These are phyloP conservation scores for Xylaria digitata DNA, from an alignment of 2,329 filamentous ascomycete genomes.

Conservation along the genomic window DNA sequence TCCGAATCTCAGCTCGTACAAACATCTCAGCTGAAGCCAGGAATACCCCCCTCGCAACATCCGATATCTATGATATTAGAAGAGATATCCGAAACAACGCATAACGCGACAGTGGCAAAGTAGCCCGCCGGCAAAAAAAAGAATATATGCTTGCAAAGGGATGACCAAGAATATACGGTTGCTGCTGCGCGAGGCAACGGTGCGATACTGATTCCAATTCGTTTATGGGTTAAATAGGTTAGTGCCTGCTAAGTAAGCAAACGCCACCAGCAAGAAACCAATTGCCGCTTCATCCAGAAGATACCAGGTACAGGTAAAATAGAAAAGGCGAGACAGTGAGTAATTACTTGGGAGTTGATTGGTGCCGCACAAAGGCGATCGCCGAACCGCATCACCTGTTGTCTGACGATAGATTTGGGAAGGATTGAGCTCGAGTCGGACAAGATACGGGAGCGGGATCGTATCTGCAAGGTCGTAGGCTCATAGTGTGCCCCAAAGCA, in stretches of 20 bases:
- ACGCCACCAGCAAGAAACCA: neutral
- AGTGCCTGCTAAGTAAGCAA: slow-evolving; percentile 7
- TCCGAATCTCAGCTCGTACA: slow-evolving; percentile 29
- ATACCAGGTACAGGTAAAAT: slow-evolving; percentile 1
- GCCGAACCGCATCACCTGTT: slow-evolving; percentile 38
- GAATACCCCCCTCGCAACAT: neutral
- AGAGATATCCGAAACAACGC: slow-evolving; percentile 11
- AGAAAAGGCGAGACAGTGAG: slow-evolving; percentile 17
- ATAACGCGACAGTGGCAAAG: neutral
- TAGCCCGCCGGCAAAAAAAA: neutral
- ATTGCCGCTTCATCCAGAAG: slow-evolving; percentile 21
- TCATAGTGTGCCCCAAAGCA: slow-evolving; percentile 19
- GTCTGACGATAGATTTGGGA: slow-evolving; percentile 35
- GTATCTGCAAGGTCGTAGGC: slow-evolving; percentile 35
- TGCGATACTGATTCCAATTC: slow-evolving; percentile 5
- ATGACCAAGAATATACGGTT: slow-evolving; percentile 28
- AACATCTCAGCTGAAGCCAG: slow-evolving; percentile 6
- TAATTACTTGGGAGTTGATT: slow-evolving; percentile 17
- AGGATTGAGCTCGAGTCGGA: slow-evolving; percentile 34
- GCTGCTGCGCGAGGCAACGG: neutral
- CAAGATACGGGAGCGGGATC: slow-evolving; percentile 38
- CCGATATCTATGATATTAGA: neutral
- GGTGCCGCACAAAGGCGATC: slow-evolving; percentile 31
- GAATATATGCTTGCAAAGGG: slow-evolving; percentile 20
- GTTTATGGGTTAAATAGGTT: slow-evolving; percentile 6